Evolutionary conservation across 176 grass and related monocot genomes (phyloP).

Genomic region (Zea mays): Zm-B73-REFERENCE-NAM-5.0 NC_050105.1:6827001-6827500

Average conservation of each 20-base stretch:
- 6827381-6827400: conserved; percentile 62
- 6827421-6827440: conserved; percentile 24
- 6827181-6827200: conserved; percentile 4
- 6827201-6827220: not conserved
- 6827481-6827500: conserved; percentile 69
- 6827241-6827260: conserved; percentile 22
- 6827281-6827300: conserved; percentile 23
- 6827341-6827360: conserved; percentile 26
- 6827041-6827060: conserved; percentile 44
- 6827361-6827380: conserved; percentile 64
- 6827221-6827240: not conserved
- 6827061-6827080: conserved; percentile 39
- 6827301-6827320: conserved; percentile 5
- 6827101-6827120: conserved; percentile 40
- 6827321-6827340: conserved; percentile 31
- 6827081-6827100: conserved; percentile 43
- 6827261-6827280: conserved; percentile 7
- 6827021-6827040: conserved; percentile 41
- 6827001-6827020: conserved; percentile 43
- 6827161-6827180: conserved; percentile 31
- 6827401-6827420: conserved; percentile 43
- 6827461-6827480: conserved; percentile 36
- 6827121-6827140: conserved; percentile 7
- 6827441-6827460: not conserved
- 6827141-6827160: not conserved